phyloP scores from a whole-genome alignment of 495 filamentous ascomycete species.

The Penicillium pulvis region DNA sequence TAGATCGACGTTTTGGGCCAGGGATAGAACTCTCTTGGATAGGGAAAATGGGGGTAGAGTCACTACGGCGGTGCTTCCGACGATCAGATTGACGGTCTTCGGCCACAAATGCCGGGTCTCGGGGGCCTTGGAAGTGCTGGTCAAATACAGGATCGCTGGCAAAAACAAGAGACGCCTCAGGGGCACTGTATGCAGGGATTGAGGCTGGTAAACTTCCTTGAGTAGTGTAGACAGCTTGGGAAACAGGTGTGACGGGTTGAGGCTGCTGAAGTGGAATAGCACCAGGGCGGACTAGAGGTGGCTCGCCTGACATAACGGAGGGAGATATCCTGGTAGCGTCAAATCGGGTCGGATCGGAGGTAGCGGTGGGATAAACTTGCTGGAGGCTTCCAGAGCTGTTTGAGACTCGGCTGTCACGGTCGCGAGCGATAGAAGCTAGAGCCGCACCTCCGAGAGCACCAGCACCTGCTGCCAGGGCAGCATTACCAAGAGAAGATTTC shows the following conservation, averaged over 20 bases:
- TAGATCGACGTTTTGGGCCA: constrained; percentile 39
- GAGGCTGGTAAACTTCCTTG: constrained; percentile 35
- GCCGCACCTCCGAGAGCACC: constrained; percentile 38
- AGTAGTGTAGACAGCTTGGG: constrained; percentile 53
- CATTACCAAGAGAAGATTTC: constrained; percentile 27
- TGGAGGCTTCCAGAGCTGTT: constrained; percentile 44
- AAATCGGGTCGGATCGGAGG: constrained; percentile 60
- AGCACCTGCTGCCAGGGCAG: constrained; percentile 31
- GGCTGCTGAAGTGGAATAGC: constrained; percentile 60
- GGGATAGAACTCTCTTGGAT: constrained; percentile 26
- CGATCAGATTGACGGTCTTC: constrained; percentile 11
- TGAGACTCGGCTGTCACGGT: constrained; percentile 27
- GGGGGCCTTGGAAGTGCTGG: constrained; percentile 25
- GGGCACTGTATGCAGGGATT: constrained; percentile 38
- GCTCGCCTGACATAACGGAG: constrained; percentile 41
- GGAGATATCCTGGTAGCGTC: constrained; percentile 54
- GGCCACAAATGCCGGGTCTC: constrained; percentile 16
- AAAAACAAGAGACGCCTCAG: constrained; percentile 36
- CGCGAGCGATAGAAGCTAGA: constrained; percentile 31
- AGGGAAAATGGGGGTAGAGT: constrained; percentile 39
- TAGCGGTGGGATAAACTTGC: constrained; percentile 59
- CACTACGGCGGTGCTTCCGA: constrained; percentile 29
- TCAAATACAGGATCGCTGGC: constrained; percentile 30
- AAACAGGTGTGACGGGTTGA: constrained; percentile 58
- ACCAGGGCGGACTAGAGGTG: constrained; percentile 50